phyloP scores from a whole-genome alignment of 768 basidiomycete genomes.

The Guyanaporus albipodus region DNA sequence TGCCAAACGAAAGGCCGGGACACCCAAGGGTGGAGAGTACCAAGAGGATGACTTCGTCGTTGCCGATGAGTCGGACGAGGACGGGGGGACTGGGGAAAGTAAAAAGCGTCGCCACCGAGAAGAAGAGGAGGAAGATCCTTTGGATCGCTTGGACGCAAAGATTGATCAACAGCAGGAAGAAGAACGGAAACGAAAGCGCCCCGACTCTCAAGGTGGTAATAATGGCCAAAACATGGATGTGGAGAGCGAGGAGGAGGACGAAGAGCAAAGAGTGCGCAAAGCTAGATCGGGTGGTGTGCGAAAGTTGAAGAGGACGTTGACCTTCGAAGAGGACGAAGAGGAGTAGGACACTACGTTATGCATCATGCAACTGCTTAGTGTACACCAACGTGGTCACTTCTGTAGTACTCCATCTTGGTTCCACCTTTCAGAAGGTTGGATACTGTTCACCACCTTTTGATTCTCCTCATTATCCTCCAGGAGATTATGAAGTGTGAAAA shows the following conservation, averaged over 20 bases:
- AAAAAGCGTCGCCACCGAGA: constrained; percentile 39
- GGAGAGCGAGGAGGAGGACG: constrained; percentile 70
- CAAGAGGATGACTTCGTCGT: constrained; percentile 86
- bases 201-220: constrained; percentile 30
- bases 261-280: constrained; percentile 63
- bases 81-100: constrained; percentile 38
- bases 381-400: constrained; percentile 26
- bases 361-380: constrained; percentile 3
- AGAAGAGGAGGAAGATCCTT: constrained; percentile 49
- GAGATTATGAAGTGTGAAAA: constrained; percentile 78
- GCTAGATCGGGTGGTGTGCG: constrained; percentile 49
- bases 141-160: constrained; percentile 70
- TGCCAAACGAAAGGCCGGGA: constrained; percentile 42
- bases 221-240: constrained; percentile 61
- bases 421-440: constrained; percentile 61
- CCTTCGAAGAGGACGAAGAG: constrained; percentile 58
- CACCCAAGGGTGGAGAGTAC: constrained; percentile 65
- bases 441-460: constrained; percentile 71
- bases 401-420: constrained; percentile 52
- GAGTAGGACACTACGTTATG: constrained; percentile 14
- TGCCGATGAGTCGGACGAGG: constrained; percentile 71
- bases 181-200: constrained; percentile 42
- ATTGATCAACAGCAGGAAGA: constrained; percentile 54
- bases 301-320: constrained; percentile 50
- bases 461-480: constrained; percentile 75